Evolutionary conservation across 345 rosid species (phyloP), one percentile per base, ranked within the genome.

Genomic region (Heritiera littoralis): DNA sequence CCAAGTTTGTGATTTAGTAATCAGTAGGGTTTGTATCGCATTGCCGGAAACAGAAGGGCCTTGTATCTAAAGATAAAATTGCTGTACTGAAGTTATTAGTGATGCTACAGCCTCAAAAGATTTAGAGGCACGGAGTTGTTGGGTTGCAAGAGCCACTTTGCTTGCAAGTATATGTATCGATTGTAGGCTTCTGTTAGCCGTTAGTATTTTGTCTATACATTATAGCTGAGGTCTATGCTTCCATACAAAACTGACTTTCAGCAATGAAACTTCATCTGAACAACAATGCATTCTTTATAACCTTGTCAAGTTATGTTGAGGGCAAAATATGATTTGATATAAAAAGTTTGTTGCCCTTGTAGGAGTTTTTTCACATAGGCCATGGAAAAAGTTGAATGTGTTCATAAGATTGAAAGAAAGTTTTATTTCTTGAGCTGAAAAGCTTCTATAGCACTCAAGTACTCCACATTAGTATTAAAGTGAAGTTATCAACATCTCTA

Each of bases 41-140:
- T 9, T 15, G 41, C 28, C 49, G 40, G 2, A 64, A 13, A 30
- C 32, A 32, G 41, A 63, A 30, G 41, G 78, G 61, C 28, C 51
- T 80, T 79, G 82, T 71, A 66, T 66, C 75, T 54, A 77, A 76
- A 75, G 63, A 79, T 77, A 72, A 70, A 80, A 71, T 76, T 77
- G 81, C 49, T 83, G 85, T 85, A 73, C 79, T 80, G 68, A 77
- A 75, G 17, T 70, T 70, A 72, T 63, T 67, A 49, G 14, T 48
- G 12, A 18, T 60, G 79, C 77, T 64, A 59, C 75, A 71, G 78
- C 79, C 81, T 79, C 66, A 81, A 80, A 81, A 74, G 63, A 73
- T 86, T 81, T 63, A 66, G 52, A 64, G 74, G 80, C 74, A 15
- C 12, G 38, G 79, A 79, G 77, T 72, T 65, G 78, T 80, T 78